Conservation (phyloP, 2,329 filamentous ascomycete species). For the Fusarium piperis region DNA sequence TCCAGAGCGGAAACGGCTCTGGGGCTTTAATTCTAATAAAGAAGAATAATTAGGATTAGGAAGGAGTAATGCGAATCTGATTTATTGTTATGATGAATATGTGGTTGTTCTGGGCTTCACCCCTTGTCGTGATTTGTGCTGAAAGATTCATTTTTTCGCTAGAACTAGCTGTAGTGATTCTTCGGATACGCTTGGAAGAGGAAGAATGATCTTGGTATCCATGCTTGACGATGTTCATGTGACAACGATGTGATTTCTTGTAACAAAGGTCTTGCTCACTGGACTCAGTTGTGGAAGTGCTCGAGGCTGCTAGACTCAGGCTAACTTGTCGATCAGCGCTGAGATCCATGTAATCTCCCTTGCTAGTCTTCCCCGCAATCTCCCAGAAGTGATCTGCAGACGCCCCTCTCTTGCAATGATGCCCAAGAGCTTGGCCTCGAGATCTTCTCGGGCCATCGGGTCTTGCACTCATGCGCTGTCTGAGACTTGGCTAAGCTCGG, state of each 20-base stretch:
- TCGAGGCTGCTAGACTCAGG: background rate
- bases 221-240: background rate
- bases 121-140: background rate
- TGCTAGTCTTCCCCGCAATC: background rate
- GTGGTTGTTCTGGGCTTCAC: background rate
- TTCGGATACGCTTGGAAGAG: background rate
- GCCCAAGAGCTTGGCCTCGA: background rate
- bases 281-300: background rate
- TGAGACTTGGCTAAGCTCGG: background rate
- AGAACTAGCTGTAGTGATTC: background rate
- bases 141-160: background rate
- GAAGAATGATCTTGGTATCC: background rate
- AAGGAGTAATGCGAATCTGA: background rate
- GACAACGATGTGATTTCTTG: background rate
- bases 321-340: background rate
- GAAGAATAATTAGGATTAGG: background rate
- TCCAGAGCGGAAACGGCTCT: slow-evolving; percentile 35
- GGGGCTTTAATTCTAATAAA: slow-evolving; percentile 30
- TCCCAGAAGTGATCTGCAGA: background rate
- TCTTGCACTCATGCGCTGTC: background rate
- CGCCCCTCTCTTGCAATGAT: background rate
- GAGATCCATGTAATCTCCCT: background rate
- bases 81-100: background rate
- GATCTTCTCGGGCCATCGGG: background rate
- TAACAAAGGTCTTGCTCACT: background rate